These are phyloP conservation scores for Chenopodium quinoa DNA, from an alignment of 148 eudicot species.

Conservation along the genomic window DNA sequence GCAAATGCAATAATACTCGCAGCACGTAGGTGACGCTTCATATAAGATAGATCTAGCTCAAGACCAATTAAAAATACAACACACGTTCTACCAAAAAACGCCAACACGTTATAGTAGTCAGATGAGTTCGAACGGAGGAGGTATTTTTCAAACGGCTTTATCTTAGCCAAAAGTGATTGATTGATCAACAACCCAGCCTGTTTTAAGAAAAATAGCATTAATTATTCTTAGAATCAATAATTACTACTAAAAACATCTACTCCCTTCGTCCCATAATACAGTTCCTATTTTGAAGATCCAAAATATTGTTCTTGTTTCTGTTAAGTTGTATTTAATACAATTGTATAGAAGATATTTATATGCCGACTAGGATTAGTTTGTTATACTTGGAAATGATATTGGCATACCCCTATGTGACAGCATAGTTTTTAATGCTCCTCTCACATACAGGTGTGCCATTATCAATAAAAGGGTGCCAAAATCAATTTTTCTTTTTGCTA, in stretches of 20 bases:
- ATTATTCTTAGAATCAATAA: neutral
- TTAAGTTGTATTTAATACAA: too few relatives aligned
- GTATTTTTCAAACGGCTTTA: conserved; percentile 35
- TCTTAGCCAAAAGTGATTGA: conserved; percentile 64
- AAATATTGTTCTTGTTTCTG: too few relatives aligned
- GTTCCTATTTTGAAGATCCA: too few relatives aligned
- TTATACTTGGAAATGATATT: too few relatives aligned
- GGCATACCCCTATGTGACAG: too few relatives aligned
- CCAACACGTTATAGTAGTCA: conserved; percentile 76
- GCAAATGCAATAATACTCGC: conserved; percentile 48
- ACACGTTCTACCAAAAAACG: conserved; percentile 64
- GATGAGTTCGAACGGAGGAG: conserved; percentile 52
- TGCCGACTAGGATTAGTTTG: too few relatives aligned
- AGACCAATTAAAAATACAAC: conserved; percentile 87
- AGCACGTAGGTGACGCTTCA: conserved; percentile 54
- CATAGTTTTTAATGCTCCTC: too few relatives aligned
- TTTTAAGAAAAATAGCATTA: conserved; percentile 13
- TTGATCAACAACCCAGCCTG: conserved; percentile 92
- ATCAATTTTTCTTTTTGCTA: too few relatives aligned
- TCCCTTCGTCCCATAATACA: too few relatives aligned
- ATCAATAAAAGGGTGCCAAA: too few relatives aligned
- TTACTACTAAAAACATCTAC: neutral
- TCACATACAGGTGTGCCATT: too few relatives aligned
- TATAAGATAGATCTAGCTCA: conserved; percentile 66
- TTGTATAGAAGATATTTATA: too few relatives aligned